phyloP scores from a whole-genome alignment of 441 rosid species.

The Flueggea neowawraea region DNA sequence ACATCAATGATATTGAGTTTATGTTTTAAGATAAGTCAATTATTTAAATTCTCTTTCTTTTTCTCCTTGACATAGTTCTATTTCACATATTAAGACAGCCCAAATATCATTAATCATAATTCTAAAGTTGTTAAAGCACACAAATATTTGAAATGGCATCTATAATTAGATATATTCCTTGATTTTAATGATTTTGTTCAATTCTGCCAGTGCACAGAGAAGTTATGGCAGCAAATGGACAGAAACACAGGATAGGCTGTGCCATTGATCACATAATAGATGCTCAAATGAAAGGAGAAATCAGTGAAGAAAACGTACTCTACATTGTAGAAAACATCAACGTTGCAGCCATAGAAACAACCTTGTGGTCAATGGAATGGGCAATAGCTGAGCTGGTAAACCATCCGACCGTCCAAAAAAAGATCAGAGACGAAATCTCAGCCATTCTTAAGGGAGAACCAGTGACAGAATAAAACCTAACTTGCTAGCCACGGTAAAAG shows the following conservation, averaged over 20 bases:
- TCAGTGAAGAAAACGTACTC: slow-evolving; percentile 51
- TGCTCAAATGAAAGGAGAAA: slow-evolving; percentile 56
- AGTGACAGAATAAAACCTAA: slow-evolving; percentile 42
- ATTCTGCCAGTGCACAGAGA: slow-evolving; percentile 22
- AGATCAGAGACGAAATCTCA: slow-evolving; percentile 42
- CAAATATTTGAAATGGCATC: no score
- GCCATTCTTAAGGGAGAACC: slow-evolving; percentile 27
- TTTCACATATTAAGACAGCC: no score
- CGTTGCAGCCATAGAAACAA: slow-evolving; percentile 66
- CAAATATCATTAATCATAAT: no score
- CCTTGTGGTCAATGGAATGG: slow-evolving; percentile 71
- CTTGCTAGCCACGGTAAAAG: slow-evolving; percentile 50
- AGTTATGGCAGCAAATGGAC: slow-evolving; percentile 46
- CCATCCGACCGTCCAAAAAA: slow-evolving; percentile 39
- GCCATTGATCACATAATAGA: slow-evolving; percentile 60
- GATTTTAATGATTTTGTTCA: not conserved
- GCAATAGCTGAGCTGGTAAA: slow-evolving; percentile 58
- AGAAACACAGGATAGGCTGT: slow-evolving; percentile 41
- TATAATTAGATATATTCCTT: no score
- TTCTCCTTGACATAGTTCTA: no score
- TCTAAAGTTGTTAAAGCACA: no score
- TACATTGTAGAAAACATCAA: slow-evolving; percentile 66
- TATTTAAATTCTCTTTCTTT: no score
- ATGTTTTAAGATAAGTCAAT: no score
- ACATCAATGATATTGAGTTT: no score